Base-by-base conservation (phyloP, 306 rosid genomes). In the Medicago truncatula region DNA sequence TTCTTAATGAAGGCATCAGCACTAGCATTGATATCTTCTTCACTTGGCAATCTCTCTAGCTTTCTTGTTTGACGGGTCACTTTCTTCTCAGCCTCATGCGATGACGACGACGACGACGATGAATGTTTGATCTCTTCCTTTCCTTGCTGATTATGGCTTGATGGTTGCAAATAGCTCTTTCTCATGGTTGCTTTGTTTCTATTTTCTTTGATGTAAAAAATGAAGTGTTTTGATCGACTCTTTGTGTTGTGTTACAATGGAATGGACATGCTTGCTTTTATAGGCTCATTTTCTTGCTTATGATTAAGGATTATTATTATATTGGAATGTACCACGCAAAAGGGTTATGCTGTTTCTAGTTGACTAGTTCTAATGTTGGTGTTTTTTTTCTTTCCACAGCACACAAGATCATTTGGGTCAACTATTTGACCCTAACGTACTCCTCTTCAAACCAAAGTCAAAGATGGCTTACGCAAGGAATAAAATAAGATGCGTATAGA, bases 1-100 rank as follows among this genome's bases (percentile, higher is more conserved):
- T 90, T 92, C 85, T 89, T 86, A 84, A 94, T 94, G 84, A 88
- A 94, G 5, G 91, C 91, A 9, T 92, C 98, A 2, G 97, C 96
- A 39, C 96, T 87, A 60, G 81, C 89, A 17, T 94, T 81, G 25
- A 94, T 83, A 43, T 94, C 97, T 75, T 94, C 97, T 66, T 84
- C 85, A 8, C 88, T 79, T 21, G 83, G 67, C 83, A 82, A 82
- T 56, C 83, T 87, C 88, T 91, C 96, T 7, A 80, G 66, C 74
- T 87, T 82, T 83, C 72, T 80, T 12, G 68, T 10, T n/a, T 76
- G 60, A n/a, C 23, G 3, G 3, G 3, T 13, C 50, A 83, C 84
- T 46, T 80, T 79, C 79, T 71, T 85, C 75, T 75, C 84, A 1
- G 9, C 4, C 62, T 41, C 69, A 31, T 54, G n/a, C 25, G 76